phyloP scores from a whole-genome alignment of 805 yeast genomes.

The Ogataea minuta region DNA sequence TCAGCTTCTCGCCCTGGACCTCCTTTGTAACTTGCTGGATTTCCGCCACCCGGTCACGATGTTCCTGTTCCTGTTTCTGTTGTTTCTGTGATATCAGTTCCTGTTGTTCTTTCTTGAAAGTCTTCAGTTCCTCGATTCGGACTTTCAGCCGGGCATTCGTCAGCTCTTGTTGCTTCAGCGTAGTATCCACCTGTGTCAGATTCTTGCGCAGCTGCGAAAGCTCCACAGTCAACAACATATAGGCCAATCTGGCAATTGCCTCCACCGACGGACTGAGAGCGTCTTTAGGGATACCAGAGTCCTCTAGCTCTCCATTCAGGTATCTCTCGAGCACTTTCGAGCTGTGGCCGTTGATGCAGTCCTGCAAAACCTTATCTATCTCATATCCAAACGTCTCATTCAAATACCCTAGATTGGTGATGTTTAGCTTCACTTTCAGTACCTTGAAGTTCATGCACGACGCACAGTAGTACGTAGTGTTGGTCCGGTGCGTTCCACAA shows the following conservation, averaged over 20 bases:
- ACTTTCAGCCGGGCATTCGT: slow-evolving; percentile 11
- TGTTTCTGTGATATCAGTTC: slow-evolving; percentile 3
- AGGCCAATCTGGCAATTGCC: slow-evolving; percentile 31
- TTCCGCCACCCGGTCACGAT: not conserved
- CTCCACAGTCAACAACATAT: slow-evolving; percentile 33
- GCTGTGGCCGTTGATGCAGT: slow-evolving; percentile 28
- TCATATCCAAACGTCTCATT: slow-evolving; percentile 20
- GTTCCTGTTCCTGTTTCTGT: slow-evolving; percentile 3
- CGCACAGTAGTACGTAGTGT: slow-evolving; percentile 22
- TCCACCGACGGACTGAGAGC: slow-evolving; percentile 23
- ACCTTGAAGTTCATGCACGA: slow-evolving; percentile 29
- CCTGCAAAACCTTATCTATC: slow-evolving; percentile 24
- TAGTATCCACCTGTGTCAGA: slow-evolving; percentile 10
- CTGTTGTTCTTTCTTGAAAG: slow-evolving; percentile 1
- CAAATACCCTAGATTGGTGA: slow-evolving; percentile 20
- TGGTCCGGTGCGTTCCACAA: slow-evolving; percentile 9
- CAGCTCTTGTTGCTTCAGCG: slow-evolving; percentile 9
- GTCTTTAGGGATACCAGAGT: slow-evolving; percentile 5
- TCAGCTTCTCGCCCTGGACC: slow-evolving; percentile 14
- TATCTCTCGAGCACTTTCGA: slow-evolving; percentile 18
- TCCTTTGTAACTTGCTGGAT: slow-evolving; percentile 8
- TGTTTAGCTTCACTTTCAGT: slow-evolving; percentile 24
- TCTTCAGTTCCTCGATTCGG: slow-evolving; percentile 5
- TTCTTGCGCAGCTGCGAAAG: slow-evolving; percentile 19
- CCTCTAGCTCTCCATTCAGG: slow-evolving; percentile 8